phyloP scores from a whole-genome alignment of 2,329 filamentous ascomycete species.

The Gremmenia infestans region DNA sequence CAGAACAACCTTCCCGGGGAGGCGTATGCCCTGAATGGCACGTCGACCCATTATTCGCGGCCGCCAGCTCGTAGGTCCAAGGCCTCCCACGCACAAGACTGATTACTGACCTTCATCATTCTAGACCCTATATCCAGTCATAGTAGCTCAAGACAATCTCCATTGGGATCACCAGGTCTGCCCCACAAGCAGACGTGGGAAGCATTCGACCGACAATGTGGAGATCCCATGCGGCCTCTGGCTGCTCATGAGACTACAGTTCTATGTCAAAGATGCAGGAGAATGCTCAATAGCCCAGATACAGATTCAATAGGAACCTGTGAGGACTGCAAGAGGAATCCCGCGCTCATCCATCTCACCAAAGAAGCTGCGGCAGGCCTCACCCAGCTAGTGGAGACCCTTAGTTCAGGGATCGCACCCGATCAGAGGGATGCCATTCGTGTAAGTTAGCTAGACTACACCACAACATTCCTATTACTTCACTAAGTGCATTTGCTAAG shows the following conservation, averaged over 20 bases:
- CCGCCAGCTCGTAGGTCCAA: conserved; percentile 15
- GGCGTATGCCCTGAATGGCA: conserved; percentile 14
- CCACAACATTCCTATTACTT: neutral
- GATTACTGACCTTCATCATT: conserved; percentile 12
- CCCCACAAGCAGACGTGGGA: conserved; percentile 1
- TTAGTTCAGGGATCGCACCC: conserved; percentile 24
- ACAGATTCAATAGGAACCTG: conserved; percentile 13
- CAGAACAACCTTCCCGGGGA: conserved; percentile 15
- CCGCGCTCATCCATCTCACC: conserved; percentile 21
- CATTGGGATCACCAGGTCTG: conserved; percentile 1
- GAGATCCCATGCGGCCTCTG: conserved; percentile 4
- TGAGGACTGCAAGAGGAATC: conserved; percentile 21
- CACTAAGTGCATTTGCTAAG: conserved; percentile 3
- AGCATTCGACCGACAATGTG: conserved; percentile 10
- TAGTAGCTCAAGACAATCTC: conserved; percentile 8
- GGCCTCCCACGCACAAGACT: neutral
- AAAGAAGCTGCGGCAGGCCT: conserved; percentile 25
- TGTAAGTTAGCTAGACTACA: conserved; percentile 23
- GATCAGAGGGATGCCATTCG: conserved; percentile 21
- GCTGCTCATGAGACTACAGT: conserved; percentile 12
- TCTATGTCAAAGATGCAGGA: conserved; percentile 24
- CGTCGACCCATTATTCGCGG: conserved; percentile 9
- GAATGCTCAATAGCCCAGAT: conserved; percentile 14
- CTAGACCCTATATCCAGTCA: conserved; percentile 16
- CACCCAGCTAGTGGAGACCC: conserved; percentile 27